These are phyloP conservation scores for Oleoguttula mirabilis DNA, from an alignment of 495 filamentous ascomycete genomes.

Conservation along the genomic window DNA sequence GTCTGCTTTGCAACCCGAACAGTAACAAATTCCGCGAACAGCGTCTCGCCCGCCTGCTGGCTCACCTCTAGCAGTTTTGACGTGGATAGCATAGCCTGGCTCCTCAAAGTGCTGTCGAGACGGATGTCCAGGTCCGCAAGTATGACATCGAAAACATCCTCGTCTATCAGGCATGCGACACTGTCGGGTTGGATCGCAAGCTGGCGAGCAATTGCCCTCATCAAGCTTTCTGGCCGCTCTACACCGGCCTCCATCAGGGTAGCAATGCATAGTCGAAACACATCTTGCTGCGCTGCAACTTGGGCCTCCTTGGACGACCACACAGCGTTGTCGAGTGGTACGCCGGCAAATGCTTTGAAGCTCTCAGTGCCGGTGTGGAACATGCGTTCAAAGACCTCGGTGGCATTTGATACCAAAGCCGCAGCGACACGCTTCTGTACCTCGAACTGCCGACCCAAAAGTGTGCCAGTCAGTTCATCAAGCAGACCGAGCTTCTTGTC, in stretches of 20 bases:
- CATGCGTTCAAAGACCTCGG: constrained; percentile 43
- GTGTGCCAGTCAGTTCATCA: constrained; percentile 46
- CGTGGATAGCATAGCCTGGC: constrained; percentile 61
- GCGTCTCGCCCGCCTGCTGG: constrained; percentile 50
- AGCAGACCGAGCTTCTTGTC: constrained; percentile 31
- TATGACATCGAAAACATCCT: constrained; percentile 67
- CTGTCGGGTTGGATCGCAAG: constrained; percentile 46
- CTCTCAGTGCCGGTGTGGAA: constrained; percentile 50
- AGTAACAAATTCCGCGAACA: constrained; percentile 56
- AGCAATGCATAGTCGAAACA: constrained; percentile 55
- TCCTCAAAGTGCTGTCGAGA: constrained; percentile 51
- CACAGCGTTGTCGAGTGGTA: constrained; percentile 43
- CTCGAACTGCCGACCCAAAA: constrained; percentile 39
- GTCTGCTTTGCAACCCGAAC: constrained; percentile 39
- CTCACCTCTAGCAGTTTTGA: constrained; percentile 70
- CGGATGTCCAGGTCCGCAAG: constrained; percentile 67
- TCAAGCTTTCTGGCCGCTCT: constrained; percentile 45
- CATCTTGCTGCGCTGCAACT: constrained; percentile 41
- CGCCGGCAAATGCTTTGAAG: constrained; percentile 44
- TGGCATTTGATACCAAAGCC: constrained; percentile 38
- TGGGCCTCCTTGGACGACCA: constrained; percentile 44
- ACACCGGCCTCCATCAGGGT: constrained; percentile 52
- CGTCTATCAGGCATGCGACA: constrained; percentile 57
- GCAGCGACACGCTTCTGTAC: constrained; percentile 45
- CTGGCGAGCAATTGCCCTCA: constrained; percentile 51